These are phyloP conservation scores for Monosporozyma solicola DNA, from an alignment of 805 yeast species.

Conservation along the genomic window DNA sequence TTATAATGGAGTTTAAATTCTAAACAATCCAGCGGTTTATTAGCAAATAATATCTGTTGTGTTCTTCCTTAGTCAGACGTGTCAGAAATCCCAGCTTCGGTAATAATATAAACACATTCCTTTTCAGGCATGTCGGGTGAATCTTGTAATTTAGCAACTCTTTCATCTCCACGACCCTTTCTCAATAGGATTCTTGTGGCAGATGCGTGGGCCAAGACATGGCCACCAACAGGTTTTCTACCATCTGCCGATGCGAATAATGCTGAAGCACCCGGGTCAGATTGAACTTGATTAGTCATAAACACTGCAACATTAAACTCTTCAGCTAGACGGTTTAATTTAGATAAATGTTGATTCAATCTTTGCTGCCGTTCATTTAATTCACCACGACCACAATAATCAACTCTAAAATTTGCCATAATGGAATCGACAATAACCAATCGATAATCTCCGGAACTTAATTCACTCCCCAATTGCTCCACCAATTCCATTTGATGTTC, in stretches of 20 bases:
- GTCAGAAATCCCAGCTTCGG: conserved; percentile 60
- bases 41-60: background rate
- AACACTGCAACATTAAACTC: conserved; percentile 72
- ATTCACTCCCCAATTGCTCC: conserved; percentile 55
- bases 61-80: conserved; percentile 21
- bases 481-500: conserved; percentile 72
- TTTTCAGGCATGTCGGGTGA: conserved; percentile 78
- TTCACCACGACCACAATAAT: conserved; percentile 72
- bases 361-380: conserved; percentile 68
- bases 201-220: conserved; percentile 72
- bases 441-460: conserved; percentile 58
- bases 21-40: background rate
- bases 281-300: conserved; percentile 70
- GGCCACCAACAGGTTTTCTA: conserved; percentile 78
- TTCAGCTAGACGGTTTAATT: conserved; percentile 54
- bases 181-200: conserved; percentile 66
- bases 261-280: conserved; percentile 78
- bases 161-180: conserved; percentile 71
- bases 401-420: conserved; percentile 73
- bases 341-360: conserved; percentile 47
- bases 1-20: no score
- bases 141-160: conserved; percentile 72
- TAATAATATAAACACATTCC: conserved; percentile 66
- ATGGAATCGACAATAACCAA: conserved; percentile 60
- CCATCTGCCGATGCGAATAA: conserved; percentile 76